Base-by-base conservation (phyloP, 148 eudicot species). In the Tetragonia tetragonoides region DNA sequence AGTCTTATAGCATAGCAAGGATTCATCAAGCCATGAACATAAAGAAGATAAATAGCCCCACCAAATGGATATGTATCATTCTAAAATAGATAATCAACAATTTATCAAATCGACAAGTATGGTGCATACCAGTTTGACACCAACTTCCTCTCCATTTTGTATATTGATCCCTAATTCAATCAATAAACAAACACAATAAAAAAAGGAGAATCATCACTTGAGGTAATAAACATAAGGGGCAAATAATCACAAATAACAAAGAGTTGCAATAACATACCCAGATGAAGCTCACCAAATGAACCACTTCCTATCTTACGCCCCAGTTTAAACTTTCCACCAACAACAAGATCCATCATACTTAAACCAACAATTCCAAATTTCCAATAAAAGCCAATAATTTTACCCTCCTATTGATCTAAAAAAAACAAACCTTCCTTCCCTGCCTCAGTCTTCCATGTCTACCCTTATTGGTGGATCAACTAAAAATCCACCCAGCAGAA, bases 241-340 rank as follows among this genome's bases (percentile, higher is more conserved):
- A 67, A 4, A 62, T 28, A 34, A 20, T 15, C 17, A 41, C 10
- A 59, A 34, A 24, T 66, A 21, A 66, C 21, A 61, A 9, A 16
- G 10, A 73, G 47, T 17, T 77, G 38, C 21, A 73, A 69, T 7
- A 34, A 71, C 84, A 68, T 84, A 88, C 88, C 90, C 42, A 88
- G 37, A 86, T 84, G 80, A 68, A 86, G 84, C 68, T 88, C 88
- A 23, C 90, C 90, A 77, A 88, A 88, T 18, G 90, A 88, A 69
- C 90, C 90, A 84, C 90, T 88, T n/a, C 90, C 90, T 73, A 88
- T 86, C 76, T 88, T 88, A 17, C 87, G 59, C 9, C 87, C 88
- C 75, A 88, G 53, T 74, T 84, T 88, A 81, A 69, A 88, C 49
- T 86, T 88, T 41, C 79, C 79, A 70, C 88, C 88, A 73, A 88